Base-by-base conservation (phyloP, 1,139 yeast genomes). In the Yamadazyma mexicana region DNA sequence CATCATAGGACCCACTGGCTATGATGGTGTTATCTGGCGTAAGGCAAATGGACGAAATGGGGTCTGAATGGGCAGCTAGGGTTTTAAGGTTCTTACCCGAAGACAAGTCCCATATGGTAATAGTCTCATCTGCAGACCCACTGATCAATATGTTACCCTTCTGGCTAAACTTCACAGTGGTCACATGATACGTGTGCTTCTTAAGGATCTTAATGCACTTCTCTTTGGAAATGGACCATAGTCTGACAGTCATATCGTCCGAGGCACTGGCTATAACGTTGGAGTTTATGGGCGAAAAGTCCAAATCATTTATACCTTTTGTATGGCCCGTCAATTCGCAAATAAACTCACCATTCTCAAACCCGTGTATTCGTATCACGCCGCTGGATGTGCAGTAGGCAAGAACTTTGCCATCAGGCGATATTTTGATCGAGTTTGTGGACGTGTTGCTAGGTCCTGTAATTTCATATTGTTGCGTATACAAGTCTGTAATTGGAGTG, bases 61-160 rank as follows among this genome's bases (percentile, higher is more conserved):
- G 95, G 51, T 89, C 98, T 0, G 95, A 80, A 59, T 92, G 98
- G 0, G 98, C 98, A 14, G 96, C 87, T 41, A 92, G 66, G 0
- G 95, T 87, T 54, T 86, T 81, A 50, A 89, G 64, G 37, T 87
- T 77, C 35, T 74, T 73, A 0, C 95, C 94, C 18, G 81, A 73
- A 27, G 77, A 67, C 5, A 85, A 77, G 60, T 91, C 97, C 98
- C 98, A 92, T 3, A 91, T 75, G 35, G 89, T 77, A 17, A 92
- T 83, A 34, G 91, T 89, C 54, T 92, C 98, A 60, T 92, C 98
- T 31, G 94, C 81, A 1, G 95, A 80, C 0, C 96, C 96, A 34
- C 91, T 79, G 18, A 87, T 81, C 18, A 92, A 60, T 17, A 92
- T 62, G 50, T 88, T 87, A 0, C 97, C 96, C 56, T 83, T 83